Conservation (phyloP, 2,329 filamentous ascomycete genomes). For the Allantophomopsis lycopodina region DNA sequence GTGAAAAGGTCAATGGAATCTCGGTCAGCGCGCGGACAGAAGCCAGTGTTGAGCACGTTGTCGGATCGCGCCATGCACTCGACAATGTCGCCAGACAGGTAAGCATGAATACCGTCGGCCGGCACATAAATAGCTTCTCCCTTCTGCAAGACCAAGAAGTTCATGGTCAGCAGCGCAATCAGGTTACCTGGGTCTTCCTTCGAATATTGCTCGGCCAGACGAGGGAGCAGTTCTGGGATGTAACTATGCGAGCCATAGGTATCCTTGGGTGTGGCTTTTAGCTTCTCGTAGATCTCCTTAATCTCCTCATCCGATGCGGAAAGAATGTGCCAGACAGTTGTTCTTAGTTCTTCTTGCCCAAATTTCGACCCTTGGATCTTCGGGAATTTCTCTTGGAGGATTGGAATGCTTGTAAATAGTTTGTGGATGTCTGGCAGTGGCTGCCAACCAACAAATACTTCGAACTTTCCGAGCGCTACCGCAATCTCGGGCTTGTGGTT, state of each 20-base stretch:
- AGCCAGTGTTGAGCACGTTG: constrained; percentile 68
- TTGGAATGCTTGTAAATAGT: constrained; percentile 28
- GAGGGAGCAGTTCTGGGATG: constrained; percentile 49
- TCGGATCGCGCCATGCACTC: constrained; percentile 98
- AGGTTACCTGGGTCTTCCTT: constrained; percentile 50
- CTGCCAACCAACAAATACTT: constrained; percentile 67
- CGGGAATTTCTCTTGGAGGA: constrained; percentile 8
- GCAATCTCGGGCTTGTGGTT: constrained; percentile 78
- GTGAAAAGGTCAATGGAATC: constrained; percentile 52
- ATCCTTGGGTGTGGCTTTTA: constrained; percentile 31
- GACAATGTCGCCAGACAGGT: constrained; percentile 77
- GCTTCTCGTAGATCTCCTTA: constrained; percentile 32
- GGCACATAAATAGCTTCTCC: constrained; percentile 87
- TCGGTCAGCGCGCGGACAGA: constrained; percentile 54
- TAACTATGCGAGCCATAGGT: constrained; percentile 36
- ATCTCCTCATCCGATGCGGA: constrained; percentile 37
- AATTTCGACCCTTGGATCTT: constrained; percentile 25
- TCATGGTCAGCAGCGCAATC: constrained; percentile 61
- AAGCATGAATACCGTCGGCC: constrained; percentile 93
- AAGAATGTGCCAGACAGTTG: constrained; percentile 38
- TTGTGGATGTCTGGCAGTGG: constrained; percentile 43
- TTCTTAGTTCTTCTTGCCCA: constrained; percentile 40
- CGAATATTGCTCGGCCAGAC: constrained; percentile 51
- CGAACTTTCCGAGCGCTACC: constrained; percentile 55
- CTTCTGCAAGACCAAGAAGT: constrained; percentile 50